Percentiles rank a stretch among this genome's conserved stretches.
These are phyloP conservation scores for Entophlyctis helioformis DNA, from an alignment of 192 early-diverging fungal species.

Conservation along the genomic window DNA sequence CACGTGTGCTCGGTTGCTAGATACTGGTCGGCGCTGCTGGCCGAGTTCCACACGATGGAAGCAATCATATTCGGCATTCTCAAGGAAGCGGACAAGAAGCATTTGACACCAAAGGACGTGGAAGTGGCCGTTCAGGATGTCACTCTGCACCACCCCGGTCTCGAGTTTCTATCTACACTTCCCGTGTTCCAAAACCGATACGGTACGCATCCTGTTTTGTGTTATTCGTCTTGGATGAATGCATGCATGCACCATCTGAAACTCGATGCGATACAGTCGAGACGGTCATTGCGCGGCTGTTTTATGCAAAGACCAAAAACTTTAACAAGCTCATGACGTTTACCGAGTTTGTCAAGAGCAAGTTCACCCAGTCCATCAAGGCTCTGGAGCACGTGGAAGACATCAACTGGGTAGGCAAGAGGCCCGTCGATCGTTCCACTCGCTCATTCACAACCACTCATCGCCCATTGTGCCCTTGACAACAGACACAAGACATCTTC, in stretches of 20 bases:
- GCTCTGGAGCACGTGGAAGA: constrained; percentile 61
- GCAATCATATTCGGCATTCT: background rate
- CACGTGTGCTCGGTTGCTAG: background rate
- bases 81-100: background rate
- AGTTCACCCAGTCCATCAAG: constrained; percentile 49
- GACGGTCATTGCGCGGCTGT: constrained; percentile 80
- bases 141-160: constrained; percentile 72
- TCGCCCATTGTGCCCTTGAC: background rate
- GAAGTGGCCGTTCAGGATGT: constrained; percentile 65
- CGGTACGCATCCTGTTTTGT: constrained; percentile 25
- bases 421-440: background rate
- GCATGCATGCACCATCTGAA: background rate
- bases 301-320: constrained; percentile 58
- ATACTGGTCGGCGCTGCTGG: constrained; percentile 2
- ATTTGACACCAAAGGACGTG: constrained; percentile 55
- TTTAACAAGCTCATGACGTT: constrained; percentile 64
- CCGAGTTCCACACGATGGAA: background rate
- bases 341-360: constrained; percentile 55
- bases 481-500: constrained; percentile 67
- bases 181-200: constrained; percentile 77
- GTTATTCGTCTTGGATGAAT: background rate
- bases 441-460: background rate
- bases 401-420: constrained; percentile 42
- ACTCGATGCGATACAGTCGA: constrained; percentile 40
- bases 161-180: constrained; percentile 72